Conservation (phyloP, 805 yeast species). For the Hanseniaspora singularis region DNA sequence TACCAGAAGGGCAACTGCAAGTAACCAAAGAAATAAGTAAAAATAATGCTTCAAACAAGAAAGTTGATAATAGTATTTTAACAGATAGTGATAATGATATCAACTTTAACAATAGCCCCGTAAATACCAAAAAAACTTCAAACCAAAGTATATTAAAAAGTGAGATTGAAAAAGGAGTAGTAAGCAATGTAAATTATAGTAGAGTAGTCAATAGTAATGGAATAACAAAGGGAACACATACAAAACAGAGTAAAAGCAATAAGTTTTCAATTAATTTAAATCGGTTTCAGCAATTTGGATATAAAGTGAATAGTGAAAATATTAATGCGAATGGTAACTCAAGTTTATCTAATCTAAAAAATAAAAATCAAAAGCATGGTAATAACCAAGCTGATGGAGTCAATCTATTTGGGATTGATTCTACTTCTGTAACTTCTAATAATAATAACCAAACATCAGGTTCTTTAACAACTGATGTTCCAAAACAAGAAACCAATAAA, state of each 20-base stretch:
- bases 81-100: background rate
- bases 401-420: no score
- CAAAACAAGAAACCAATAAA: background rate
- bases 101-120: background rate
- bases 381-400: no score
- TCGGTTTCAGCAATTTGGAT: constrained; percentile 11
- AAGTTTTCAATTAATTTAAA: constrained; percentile 5
- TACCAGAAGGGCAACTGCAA: constrained; percentile 20
- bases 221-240: background rate
- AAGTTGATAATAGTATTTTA: background rate
- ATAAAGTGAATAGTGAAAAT: background rate
- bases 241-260: background rate
- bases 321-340: no score
- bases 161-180: background rate
- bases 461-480: background rate
- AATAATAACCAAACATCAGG: background rate
- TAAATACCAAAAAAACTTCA: no score
- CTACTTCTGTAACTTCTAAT: no score
- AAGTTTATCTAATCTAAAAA: no score
- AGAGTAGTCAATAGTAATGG: background rate
- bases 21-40: background rate
- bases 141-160: no score
- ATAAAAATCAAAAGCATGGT: background rate
- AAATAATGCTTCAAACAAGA: background rate
- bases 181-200: background rate